phyloP scores from a whole-genome alignment of 2,329 filamentous ascomycete genomes.

The Myriosclerotinia scirpicola region DNA sequence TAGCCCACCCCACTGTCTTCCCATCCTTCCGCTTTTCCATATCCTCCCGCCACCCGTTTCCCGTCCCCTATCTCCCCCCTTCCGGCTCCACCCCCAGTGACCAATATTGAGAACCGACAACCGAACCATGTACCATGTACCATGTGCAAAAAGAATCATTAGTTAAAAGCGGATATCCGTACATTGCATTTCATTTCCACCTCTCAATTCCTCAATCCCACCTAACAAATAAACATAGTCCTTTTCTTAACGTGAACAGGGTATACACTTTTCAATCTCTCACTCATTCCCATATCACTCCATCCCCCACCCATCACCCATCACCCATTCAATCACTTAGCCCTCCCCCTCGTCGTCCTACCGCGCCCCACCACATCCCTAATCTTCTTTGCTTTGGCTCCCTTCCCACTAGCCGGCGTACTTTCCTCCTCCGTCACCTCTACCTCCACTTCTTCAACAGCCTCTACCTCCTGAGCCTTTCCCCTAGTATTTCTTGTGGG shows the following conservation, averaged over 20 bases:
- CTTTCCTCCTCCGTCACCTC: background rate
- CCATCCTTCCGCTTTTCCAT: too few species aligned
- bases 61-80: too few species aligned
- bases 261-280: background rate
- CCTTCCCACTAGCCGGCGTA: background rate
- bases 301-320: background rate
- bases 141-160: too few species aligned
- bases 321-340: background rate
- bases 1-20: too few species aligned
- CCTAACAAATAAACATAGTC: too few species aligned
- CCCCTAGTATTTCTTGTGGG: slow-evolving; percentile 7
- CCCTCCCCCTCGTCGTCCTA: slow-evolving; percentile 8
- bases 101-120: too few species aligned
- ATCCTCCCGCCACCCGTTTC: too few species aligned
- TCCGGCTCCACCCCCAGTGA: too few species aligned
- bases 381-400: background rate
- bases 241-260: background rate
- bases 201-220: background rate
- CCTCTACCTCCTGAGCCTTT: background rate
- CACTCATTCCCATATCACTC: background rate
- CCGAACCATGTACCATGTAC: too few species aligned
- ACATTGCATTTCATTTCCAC: background rate
- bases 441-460: background rate
- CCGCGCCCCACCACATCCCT: background rate
- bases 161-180: too few species aligned